Percentiles rank a stretch among this genome's conserved stretches.
Evolutionary conservation across 768 basidiomycete species (phyloP).

Genomic region (Phlebiopsis gigantea): DNA sequence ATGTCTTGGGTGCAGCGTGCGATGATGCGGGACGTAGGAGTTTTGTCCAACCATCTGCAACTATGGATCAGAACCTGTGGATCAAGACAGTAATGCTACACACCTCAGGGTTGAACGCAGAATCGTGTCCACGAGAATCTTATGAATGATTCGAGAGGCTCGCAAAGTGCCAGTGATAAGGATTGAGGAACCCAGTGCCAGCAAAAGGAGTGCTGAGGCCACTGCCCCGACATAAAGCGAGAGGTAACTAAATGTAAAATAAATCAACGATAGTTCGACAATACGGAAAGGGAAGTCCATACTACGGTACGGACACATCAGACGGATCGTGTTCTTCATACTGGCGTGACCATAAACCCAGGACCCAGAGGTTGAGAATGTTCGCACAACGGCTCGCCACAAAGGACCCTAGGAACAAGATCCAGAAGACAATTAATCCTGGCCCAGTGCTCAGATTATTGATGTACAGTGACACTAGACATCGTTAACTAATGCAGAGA

Average conservation of each 20-base stretch:
- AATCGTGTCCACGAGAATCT: slow-evolving; percentile 5
- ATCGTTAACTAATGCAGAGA: not conserved
- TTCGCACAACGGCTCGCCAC: slow-evolving; percentile 13
- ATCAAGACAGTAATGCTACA: not conserved
- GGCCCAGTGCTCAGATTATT: slow-evolving; percentile 22
- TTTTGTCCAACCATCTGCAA: slow-evolving; percentile 44
- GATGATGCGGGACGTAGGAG: slow-evolving; percentile 54
- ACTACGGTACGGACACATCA: slow-evolving; percentile 29
- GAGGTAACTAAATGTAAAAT: not conserved
- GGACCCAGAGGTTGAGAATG: slow-evolving; percentile 28
- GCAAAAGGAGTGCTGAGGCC: not conserved
- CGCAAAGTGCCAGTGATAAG: slow-evolving; percentile 6
- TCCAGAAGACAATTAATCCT: slow-evolving; percentile 23
- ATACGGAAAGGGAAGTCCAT: not conserved
- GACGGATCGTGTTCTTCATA: slow-evolving; percentile 24
- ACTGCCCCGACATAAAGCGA: slow-evolving; percentile 2
- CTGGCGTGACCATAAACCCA: slow-evolving; percentile 32
- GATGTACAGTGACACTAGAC: slow-evolving; percentile 27
- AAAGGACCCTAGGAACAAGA: slow-evolving; percentile 16
- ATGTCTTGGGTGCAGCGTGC: slow-evolving; percentile 68
- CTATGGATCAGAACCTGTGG: not conserved
- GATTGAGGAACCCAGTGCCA: not conserved
- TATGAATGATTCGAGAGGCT: slow-evolving; percentile 10
- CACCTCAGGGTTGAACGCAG: slow-evolving; percentile 14
- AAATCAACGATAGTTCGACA: not conserved